Evolutionary conservation across 2,329 filamentous ascomycete species (phyloP).

Genomic region (Trichoderma koningiopsis): DNA sequence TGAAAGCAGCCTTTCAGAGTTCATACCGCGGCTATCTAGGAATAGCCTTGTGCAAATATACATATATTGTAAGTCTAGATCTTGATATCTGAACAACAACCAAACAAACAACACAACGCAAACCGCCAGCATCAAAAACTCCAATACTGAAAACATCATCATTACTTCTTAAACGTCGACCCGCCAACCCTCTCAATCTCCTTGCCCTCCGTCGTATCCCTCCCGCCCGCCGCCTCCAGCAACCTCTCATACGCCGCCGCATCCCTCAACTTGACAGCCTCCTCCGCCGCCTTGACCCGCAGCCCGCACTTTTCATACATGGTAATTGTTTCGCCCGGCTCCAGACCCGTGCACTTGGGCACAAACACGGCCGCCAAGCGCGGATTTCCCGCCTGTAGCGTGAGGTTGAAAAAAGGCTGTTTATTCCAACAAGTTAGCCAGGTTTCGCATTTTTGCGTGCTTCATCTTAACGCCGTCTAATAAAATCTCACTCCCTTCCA

Average conservation of each 20-base stretch:
- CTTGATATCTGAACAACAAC: neutral
- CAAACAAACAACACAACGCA: neutral
- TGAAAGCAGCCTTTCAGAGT: neutral
- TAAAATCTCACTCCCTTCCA: neutral
- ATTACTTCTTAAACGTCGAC: conserved; percentile 53
- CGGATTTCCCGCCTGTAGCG: conserved; percentile 85
- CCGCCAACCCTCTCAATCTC: conserved; percentile 83
- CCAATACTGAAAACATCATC: neutral
- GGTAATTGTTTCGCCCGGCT: conserved; percentile 69
- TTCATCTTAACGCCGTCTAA: neutral
- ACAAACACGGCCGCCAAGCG: conserved; percentile 83
- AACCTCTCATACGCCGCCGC: conserved; percentile 72
- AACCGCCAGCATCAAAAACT: neutral
- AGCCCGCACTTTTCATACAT: conserved; percentile 98
- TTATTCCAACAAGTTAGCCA: neutral
- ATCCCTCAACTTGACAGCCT: conserved; percentile 82
- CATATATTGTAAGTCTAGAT: neutral
- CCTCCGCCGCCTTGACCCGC: conserved; percentile 85
- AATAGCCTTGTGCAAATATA: neutral
- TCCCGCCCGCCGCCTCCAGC: conserved; percentile 67
- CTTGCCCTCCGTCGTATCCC: conserved; percentile 63
- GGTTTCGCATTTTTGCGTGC: neutral
- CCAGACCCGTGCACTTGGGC: conserved; percentile 77
- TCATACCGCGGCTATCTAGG: neutral
- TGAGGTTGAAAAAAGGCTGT: conserved; percentile 88